Evolutionary conservation across 1,139 yeast species (phyloP), one percentile per base, ranked within the genome.

Genomic region (Meyerozyma sp.): DNA sequence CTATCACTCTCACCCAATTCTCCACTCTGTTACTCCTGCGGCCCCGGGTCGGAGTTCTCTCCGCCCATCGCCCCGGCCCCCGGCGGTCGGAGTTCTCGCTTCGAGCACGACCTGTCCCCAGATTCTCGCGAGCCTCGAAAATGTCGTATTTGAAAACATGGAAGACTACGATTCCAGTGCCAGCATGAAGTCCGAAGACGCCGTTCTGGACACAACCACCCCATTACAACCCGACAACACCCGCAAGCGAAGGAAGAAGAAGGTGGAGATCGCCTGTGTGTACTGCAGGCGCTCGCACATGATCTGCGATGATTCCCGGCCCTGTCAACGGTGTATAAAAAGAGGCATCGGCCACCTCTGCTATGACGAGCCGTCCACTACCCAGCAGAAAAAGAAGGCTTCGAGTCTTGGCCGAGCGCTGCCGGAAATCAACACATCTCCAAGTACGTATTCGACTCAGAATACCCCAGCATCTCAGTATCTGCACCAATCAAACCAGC

Each of bases 251-350:
- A 59, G 76, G 43, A 77, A 78, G 61, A 79, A 79, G 63, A 82
- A 78, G 57, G 82, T 79, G 27, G 79, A 70, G 27, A 69, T 76
- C 46, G 96, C 98, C 0, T 91, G 98, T 66, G 87, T 91, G 2
- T 91, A 88, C 59, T 91, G 98, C 58, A 77, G 97, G 40, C 70
- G 98, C 40, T 88, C 96, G 1, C 98, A 91, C 61, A 89, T 91
- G 94, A 87, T 90, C 28, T 91, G 98, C 65, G 96, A 90, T 59
- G 84, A 81, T 36, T 70, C 80, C 11, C 70, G 97, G 46, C 98
- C 98, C 2, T 91, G 98, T 60, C 79, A 82, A 43, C 69, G 97
- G 42, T 91, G 98, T 63, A 75, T 90, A 18, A 88, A 87, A 61
- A 70, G 98, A 50, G 89, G 88, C 36, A 91, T 91, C 39, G 94